Evolutionary conservation across 2,329 filamentous ascomycete species (phyloP).

Genomic region (Botrytis cinerea): DNA sequence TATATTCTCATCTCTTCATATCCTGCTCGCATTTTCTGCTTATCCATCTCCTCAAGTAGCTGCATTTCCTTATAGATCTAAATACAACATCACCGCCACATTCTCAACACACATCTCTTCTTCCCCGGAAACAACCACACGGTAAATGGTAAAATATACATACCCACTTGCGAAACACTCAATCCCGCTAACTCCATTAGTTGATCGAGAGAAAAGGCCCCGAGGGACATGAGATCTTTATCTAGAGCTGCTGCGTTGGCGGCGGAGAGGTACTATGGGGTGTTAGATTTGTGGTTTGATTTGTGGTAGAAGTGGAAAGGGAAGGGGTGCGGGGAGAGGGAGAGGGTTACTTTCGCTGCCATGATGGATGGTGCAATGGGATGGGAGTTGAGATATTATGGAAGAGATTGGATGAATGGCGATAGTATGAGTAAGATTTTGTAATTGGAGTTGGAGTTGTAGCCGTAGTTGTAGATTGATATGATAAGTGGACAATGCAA

Average conservation of each 20-base stretch:
- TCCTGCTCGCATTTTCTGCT: not conserved
- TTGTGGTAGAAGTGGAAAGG: not conserved
- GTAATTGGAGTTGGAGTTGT: not conserved
- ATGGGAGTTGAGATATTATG: not conserved
- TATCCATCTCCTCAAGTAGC: rapidly evolving
- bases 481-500: not conserved
- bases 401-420: not conserved
- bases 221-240: conserved; percentile 86
- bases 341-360: conserved; percentile 11
- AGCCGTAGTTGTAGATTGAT: not conserved
- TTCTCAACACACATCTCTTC: not conserved
- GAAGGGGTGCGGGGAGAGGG: too few relatives aligned
- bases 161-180: conserved; percentile 87
- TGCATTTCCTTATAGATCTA: not conserved
- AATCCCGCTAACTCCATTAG: conserved; percentile 96
- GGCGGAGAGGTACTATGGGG: conserved; percentile 72
- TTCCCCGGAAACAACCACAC: not conserved
- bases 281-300: not conserved
- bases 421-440: not conserved
- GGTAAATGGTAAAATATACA: conserved; percentile 32
- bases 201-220: conserved; percentile 91
- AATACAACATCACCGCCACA: not conserved
- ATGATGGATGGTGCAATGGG: not conserved
- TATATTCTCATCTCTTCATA: too few relatives aligned
- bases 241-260: conserved; percentile 88